A percentile compares a stretch with the other conserved stretches of the same genome.
phyloP scores from a whole-genome alignment of 768 basidiomycete species.

The Mycena latifolia region DNA sequence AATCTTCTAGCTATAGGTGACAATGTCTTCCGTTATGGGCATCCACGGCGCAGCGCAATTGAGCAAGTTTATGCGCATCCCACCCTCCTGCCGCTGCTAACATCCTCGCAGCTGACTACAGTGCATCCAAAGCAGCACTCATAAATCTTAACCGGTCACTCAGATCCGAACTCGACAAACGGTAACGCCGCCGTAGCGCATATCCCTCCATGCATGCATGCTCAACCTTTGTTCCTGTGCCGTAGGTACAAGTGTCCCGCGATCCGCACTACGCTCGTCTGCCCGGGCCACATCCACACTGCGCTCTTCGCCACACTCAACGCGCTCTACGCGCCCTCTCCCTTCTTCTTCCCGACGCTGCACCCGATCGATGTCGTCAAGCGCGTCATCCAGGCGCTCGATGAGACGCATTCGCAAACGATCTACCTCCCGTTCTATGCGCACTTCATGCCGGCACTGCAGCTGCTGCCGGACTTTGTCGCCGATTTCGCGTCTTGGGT shows the following conservation, averaged over 20 bases:
- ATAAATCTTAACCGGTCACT: slow-evolving; percentile 86
- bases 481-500: slow-evolving; percentile 86
- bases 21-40: slow-evolving; percentile 82
- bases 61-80: slow-evolving; percentile 61
- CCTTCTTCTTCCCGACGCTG: slow-evolving; percentile 84
- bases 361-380: slow-evolving; percentile 84
- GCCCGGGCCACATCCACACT: slow-evolving; percentile 85
- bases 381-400: slow-evolving; percentile 82
- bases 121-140: slow-evolving; percentile 93
- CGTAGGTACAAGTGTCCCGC: slow-evolving; percentile 75
- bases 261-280: slow-evolving; percentile 90
- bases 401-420: slow-evolving; percentile 80
- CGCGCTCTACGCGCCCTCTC: slow-evolving; percentile 62
- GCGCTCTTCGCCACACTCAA: slow-evolving; percentile 76
- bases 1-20: slow-evolving; percentile 65
- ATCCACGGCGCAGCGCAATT: slow-evolving; percentile 79
- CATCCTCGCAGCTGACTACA: slow-evolving; percentile 78
- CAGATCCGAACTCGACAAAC: slow-evolving; percentile 87
- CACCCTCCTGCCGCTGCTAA: slow-evolving; percentile 11
- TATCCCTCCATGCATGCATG: slow-evolving; percentile 5
- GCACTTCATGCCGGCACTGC: slow-evolving; percentile 67
- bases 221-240: slow-evolving; percentile 25
- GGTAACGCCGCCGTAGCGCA: slow-evolving; percentile 52
- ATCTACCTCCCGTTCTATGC: slow-evolving; percentile 82
- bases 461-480: slow-evolving; percentile 76